Percentiles rank a stretch among this genome's conserved stretches.
These are phyloP conservation scores for Pseudogymnoascus pannorum DNA, from an alignment of 2,329 filamentous ascomycete species.

Conservation along the genomic window DNA sequence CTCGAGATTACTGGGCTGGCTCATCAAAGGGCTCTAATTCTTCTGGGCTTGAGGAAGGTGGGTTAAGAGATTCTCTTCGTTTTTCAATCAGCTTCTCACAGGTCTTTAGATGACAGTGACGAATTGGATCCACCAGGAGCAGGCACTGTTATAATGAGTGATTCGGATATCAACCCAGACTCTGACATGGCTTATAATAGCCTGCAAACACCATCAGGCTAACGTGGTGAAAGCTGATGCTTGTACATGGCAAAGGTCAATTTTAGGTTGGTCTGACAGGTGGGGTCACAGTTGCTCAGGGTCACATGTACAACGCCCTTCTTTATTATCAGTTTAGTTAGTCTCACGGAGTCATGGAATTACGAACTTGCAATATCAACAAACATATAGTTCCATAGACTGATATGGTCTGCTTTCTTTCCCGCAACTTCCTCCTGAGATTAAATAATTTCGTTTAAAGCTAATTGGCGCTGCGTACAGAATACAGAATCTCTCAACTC, in stretches of 20 bases:
- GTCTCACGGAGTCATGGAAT: background rate
- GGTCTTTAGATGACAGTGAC: background rate
- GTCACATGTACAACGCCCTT: background rate
- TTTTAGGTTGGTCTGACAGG: background rate
- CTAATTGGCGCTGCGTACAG: background rate
- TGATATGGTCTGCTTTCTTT: background rate
- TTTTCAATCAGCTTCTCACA: background rate
- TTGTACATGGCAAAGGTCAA: background rate
- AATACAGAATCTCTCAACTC: background rate
- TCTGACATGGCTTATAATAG: background rate
- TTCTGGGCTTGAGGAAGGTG: background rate
- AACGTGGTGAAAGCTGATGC: background rate
- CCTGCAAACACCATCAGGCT: background rate
- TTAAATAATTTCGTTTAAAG: background rate
- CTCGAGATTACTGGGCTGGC: slow-evolving; percentile 2
- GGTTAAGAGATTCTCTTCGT: background rate
- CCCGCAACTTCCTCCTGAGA: background rate
- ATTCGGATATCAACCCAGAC: background rate
- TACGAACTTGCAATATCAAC: background rate
- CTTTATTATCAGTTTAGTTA: background rate
- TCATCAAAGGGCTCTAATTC: background rate
- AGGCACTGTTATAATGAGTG: background rate
- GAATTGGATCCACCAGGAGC: background rate
- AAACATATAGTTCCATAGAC: background rate
- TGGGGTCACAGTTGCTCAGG: background rate